phyloP scores from a whole-genome alignment of 2,329 filamentous ascomycete species.

The Fusarium nurragi region DNA sequence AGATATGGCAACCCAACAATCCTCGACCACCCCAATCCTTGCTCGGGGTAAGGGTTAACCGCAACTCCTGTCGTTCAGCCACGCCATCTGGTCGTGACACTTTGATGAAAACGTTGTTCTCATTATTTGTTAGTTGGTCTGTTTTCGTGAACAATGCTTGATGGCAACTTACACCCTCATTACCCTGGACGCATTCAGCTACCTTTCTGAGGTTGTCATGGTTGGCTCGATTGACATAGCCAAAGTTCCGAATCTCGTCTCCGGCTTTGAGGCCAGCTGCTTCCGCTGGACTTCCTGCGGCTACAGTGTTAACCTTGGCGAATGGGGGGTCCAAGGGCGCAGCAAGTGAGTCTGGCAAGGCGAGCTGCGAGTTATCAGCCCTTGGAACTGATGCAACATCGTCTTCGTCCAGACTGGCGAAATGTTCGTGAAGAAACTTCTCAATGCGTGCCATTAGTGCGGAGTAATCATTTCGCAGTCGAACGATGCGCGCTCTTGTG shows the following conservation, averaged over 20 bases:
- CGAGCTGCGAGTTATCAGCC: constrained; percentile 43
- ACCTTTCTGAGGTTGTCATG: constrained; percentile 88
- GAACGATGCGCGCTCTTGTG: constrained; percentile 89
- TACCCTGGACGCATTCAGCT: constrained; percentile 88
- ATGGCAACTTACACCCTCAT: constrained; percentile 80
- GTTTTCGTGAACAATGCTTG: background rate
- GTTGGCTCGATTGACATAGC: constrained; percentile 82
- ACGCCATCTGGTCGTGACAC: constrained; percentile 61
- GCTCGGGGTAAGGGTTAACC: constrained; percentile 77
- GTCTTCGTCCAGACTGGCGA: constrained; percentile 73
- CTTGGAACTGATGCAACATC: constrained; percentile 44
- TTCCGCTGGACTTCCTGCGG: constrained; percentile 80
- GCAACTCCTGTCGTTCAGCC: constrained; percentile 64
- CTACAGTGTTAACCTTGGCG: constrained; percentile 88
- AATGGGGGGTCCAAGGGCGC: constrained; percentile 61
- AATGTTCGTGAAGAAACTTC: constrained; percentile 86
- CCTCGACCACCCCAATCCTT: constrained; percentile 91
- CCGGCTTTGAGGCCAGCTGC: constrained; percentile 81
- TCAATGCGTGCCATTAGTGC: constrained; percentile 86
- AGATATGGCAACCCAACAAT: constrained; percentile 87
- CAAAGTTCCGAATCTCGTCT: constrained; percentile 86
- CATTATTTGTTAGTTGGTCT: constrained; percentile 40
- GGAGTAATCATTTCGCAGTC: constrained; percentile 93
- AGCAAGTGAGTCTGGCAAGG: constrained; percentile 46
- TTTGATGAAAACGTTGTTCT: constrained; percentile 78